Conservation (phyloP, 2,329 filamentous ascomycete genomes). For the Exophiala spinifera region DNA sequence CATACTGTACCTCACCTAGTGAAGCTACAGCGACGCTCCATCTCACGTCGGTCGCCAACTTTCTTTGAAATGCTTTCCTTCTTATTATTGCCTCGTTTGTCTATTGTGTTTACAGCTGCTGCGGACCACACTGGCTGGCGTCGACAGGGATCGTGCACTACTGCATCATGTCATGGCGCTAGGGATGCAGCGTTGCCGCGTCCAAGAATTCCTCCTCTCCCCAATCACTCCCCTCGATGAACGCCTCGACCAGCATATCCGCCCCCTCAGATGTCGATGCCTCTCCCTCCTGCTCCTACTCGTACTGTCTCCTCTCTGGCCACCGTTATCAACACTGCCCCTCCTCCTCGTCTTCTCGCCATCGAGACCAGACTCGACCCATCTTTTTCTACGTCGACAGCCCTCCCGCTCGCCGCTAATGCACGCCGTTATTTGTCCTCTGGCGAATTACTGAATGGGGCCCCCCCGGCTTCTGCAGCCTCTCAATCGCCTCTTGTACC, state of each 20-base stretch:
- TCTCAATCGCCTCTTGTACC: neutral
- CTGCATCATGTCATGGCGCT: slow-evolving; percentile 1
- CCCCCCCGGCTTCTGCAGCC: neutral
- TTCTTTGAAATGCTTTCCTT: neutral
- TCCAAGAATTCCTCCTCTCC: neutral
- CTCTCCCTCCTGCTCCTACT: neutral
- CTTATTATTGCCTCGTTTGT: neutral
- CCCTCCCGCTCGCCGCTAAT: neutral
- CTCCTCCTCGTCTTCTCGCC: neutral
- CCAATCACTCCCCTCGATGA: neutral
- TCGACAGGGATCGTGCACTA: neutral
- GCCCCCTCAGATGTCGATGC: neutral
- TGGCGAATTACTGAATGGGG: neutral
- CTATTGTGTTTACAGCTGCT: neutral
- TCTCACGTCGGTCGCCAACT: too few species aligned
- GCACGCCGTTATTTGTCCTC: neutral
- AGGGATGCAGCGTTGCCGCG: neutral
- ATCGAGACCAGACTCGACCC: neutral
- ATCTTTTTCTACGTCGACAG: neutral
- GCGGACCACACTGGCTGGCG: neutral
- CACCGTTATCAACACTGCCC: neutral
- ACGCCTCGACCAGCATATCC: neutral
- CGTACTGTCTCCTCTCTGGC: neutral
- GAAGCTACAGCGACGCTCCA: too few species aligned
- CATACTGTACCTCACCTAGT: too few species aligned